These are phyloP conservation scores for Peniophora sp. DNA, from an alignment of 1,284 basidiomycete genomes.

Conservation along the genomic window DNA sequence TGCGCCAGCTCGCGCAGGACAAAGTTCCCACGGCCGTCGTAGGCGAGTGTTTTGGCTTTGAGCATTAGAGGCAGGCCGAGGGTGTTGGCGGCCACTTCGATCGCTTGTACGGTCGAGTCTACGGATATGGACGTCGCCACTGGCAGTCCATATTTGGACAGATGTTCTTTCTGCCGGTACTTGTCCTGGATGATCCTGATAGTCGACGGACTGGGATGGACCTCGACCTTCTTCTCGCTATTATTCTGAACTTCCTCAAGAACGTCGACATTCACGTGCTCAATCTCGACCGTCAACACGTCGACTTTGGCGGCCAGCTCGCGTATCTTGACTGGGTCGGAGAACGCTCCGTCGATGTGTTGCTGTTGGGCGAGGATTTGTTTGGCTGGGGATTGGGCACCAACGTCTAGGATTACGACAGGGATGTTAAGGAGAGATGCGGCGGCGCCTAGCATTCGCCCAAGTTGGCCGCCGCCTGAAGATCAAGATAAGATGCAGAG, in stretches of 20 bases:
- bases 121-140: conserved; percentile 70
- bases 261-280: conserved; percentile 85
- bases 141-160: conserved; percentile 53
- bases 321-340: conserved; percentile 74
- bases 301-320: conserved; percentile 80
- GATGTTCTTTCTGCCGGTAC: conserved; percentile 80
- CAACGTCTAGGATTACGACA: conserved; percentile 84
- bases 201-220: conserved; percentile 83
- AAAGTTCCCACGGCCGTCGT: conserved; percentile 95
- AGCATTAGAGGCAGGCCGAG: conserved; percentile 93
- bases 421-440: conserved; percentile 86
- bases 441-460: conserved; percentile 93
- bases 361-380: conserved; percentile 66
- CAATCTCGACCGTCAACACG: conserved; percentile 93
- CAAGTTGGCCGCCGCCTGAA: conserved; percentile 92
- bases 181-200: conserved; percentile 96
- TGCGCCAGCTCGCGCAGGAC: conserved; percentile 56
- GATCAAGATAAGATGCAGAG: conserved; percentile 3
- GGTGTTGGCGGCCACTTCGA: conserved; percentile 41
- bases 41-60: conserved; percentile 90
- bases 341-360: conserved; percentile 89
- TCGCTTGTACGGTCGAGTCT: conserved; percentile 46
- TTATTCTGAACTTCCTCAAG: conserved; percentile 59
- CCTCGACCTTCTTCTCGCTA: conserved; percentile 40
- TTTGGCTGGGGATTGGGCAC: conserved; percentile 80